Evolutionary conservation across 2,329 filamentous ascomycete genomes (phyloP), one percentile per base, ranked within the genome.

Genomic region (Aspergillus sp.): DNA sequence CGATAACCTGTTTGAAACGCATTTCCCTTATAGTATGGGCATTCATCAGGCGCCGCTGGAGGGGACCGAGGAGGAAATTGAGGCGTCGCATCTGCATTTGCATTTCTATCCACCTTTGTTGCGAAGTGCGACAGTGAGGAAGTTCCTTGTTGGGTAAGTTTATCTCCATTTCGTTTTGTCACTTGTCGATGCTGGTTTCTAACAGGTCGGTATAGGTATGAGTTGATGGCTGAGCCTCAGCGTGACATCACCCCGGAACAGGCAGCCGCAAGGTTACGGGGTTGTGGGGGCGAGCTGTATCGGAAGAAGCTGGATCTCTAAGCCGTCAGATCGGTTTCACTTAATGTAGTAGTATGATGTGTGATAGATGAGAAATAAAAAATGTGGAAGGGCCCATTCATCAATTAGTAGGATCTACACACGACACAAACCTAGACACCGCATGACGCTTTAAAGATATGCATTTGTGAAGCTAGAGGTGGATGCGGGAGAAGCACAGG

Each of bases 191-290:
- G n/a, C 13, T 22, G 9, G 49, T 30, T 66, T 58, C 51, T 65
- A 58, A 66, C 47, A 8, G n/a, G 12, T 37, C 12, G 37, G 6
- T 40, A 33, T 61, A 80, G 79, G 0, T 98, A 96, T 73, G 95
- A 99, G 77, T 83, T 99, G 77, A 86, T 99, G 85, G 95, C 90
- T 2, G 95, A 99, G 78, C 93, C 95, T n/a, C 95, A 99, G 77
- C 85, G 95, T 58, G 95, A 99, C 73, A 98, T 99, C 68, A 99
- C 95, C 0, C 93, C 95, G 0, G 95, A 99, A 76, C 95, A 98
- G 77, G 95, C 95, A 1, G 89, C 95, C 13, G 86, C 86, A 24
- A 86, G 86, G 50, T 78, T 99, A 59, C 85, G 89, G 63, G 81
- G 82, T 57, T 93, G 91, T 62, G 90, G 86, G 3, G 92, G 92